Base-by-base conservation (phyloP, 306 rosid species). In the Ammopiptanthus mongolicus region DNA sequence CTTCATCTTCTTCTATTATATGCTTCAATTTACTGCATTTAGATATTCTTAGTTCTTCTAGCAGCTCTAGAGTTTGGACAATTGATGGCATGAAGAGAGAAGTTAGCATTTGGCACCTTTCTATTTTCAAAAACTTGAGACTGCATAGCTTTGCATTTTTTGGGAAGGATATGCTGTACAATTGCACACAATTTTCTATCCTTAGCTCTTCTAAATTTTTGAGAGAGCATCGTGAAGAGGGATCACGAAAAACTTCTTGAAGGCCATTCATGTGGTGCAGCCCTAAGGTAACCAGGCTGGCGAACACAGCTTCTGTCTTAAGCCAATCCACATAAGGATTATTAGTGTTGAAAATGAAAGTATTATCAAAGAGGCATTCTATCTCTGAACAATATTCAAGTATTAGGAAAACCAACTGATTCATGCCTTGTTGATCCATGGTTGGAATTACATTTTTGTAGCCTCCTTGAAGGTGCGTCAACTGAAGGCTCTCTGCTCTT, bases 81-180 rank as follows among this genome's bases (percentile, higher is more conserved):
- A 78, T 19, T 22, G 64, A 18, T 3, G 46, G 33, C n/a, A 0
- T 34, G 8, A 77, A 59, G 9, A 69, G 70, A 13, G 44, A 33
- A 19, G 42, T 34, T 29, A 67, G 48, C 67, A 42, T 12, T 0
- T 10, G 42, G 18, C 69, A 77, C 8, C 13, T 0, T 1, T 10
- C 5, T 46, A 67, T 3, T 44, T 1, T 42, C 8, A 77, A 14
- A 0, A 28, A 29, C 31, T 46, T 77, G 1, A 77, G 75, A 58
- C n/a, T 56, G 58, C 68, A 42, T 37, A 77, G 13, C 13, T 77
- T 77, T 44, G 68, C 14, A 8, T 41, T 46, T 11, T 29, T 57
- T 19, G 81, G 81, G 56, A 77, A 77, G 2, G 75, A 67, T 67
- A 77, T 67, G 81, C 25, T 77, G 15, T 4, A 18, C 9, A 77